Conservation (phyloP, 2,329 filamentous ascomycete genomes). For the Podosphaera xanthii region DNA sequence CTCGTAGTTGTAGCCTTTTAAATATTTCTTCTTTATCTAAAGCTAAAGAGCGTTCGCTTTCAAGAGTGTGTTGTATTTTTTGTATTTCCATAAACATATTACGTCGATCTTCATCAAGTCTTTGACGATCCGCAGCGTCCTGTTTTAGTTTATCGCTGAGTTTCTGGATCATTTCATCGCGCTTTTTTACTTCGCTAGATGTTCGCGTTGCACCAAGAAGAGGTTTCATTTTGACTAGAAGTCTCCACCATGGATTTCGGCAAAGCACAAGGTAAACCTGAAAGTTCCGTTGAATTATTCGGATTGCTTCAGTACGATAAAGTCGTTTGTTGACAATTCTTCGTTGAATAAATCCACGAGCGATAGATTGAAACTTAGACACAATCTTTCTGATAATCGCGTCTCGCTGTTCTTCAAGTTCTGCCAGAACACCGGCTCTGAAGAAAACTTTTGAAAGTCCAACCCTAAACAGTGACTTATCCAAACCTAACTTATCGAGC, state of each 20-base stretch:
- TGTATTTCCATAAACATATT: slow-evolving; percentile 72
- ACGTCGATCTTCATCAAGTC: slow-evolving; percentile 74
- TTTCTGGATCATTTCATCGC: slow-evolving; percentile 78
- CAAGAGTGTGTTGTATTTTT: slow-evolving; percentile 76
- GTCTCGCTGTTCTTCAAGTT: slow-evolving; percentile 89
- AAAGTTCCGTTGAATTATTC: slow-evolving; percentile 89
- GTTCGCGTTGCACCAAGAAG: slow-evolving; percentile 79
- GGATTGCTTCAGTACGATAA: slow-evolving; percentile 81
- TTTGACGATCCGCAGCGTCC: slow-evolving; percentile 51
- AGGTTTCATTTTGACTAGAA: slow-evolving; percentile 87
- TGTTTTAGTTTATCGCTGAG: slow-evolving; percentile 64
- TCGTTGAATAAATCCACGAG: slow-evolving; percentile 72
- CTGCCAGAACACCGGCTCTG: slow-evolving; percentile 80
- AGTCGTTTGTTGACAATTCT: slow-evolving; percentile 79
- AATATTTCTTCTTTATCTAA: slow-evolving; percentile 98
- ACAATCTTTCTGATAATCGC: slow-evolving; percentile 85
- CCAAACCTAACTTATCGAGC: slow-evolving; percentile 69
- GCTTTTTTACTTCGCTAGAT: slow-evolving; percentile 78
- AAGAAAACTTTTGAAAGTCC: slow-evolving; percentile 97
- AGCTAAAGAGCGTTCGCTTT: slow-evolving; percentile 85
- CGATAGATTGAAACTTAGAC: slow-evolving; percentile 75
- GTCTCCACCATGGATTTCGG: slow-evolving; percentile 89
- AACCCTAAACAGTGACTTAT: slow-evolving; percentile 71
- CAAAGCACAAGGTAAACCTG: slow-evolving; percentile 76
- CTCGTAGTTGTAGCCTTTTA: slow-evolving; percentile 79